A percentile compares a stretch with the other conserved stretches of the same genome.
Evolutionary conservation across 192 early-diverging fungal genomes (phyloP).

Genomic region (Ambispora gerdemannii): DNA sequence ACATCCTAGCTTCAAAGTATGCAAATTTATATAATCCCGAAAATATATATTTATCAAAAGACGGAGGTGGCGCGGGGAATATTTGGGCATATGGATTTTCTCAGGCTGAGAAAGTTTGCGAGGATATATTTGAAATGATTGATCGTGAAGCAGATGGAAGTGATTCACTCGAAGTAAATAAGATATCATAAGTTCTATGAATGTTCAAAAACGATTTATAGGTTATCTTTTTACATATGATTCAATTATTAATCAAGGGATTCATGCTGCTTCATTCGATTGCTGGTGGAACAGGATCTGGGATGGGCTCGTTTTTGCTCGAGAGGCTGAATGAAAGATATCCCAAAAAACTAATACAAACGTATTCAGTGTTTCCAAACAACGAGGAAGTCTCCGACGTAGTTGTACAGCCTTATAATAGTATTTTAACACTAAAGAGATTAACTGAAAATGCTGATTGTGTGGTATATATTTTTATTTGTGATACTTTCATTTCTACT

Average conservation of each 20-base stretch:
- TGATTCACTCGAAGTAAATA: constrained; percentile 85
- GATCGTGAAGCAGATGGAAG: constrained; percentile 94
- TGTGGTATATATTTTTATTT: constrained; percentile 60
- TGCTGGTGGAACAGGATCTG: constrained; percentile 97
- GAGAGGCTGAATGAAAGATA: constrained; percentile 92
- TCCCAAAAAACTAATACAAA: constrained; percentile 96
- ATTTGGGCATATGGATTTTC: constrained; percentile 93
- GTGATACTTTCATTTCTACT: not conserved
- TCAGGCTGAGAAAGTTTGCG: constrained; percentile 80
- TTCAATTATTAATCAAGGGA: constrained; percentile 48
- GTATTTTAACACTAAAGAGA: constrained; percentile 86
- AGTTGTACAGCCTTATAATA: constrained; percentile 98
- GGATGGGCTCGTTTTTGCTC: constrained; percentile 88
- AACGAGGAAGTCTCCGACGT: constrained; percentile 90
- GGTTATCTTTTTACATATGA: not conserved
- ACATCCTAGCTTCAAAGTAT: constrained; percentile 80
- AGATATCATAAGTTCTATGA: not conserved
- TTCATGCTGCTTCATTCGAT: constrained; percentile 97
- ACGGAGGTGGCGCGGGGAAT: constrained; percentile 97
- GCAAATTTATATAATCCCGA: constrained; percentile 96
- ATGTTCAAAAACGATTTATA: not conserved
- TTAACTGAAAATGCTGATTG: constrained; percentile 91
- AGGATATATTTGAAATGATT: constrained; percentile 95
- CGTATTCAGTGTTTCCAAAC: constrained; percentile 98
- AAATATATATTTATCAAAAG: constrained; percentile 88